phyloP scores from a whole-genome alignment of 352 stramenopile genomes.

The Pythium grandisporangium region DNA sequence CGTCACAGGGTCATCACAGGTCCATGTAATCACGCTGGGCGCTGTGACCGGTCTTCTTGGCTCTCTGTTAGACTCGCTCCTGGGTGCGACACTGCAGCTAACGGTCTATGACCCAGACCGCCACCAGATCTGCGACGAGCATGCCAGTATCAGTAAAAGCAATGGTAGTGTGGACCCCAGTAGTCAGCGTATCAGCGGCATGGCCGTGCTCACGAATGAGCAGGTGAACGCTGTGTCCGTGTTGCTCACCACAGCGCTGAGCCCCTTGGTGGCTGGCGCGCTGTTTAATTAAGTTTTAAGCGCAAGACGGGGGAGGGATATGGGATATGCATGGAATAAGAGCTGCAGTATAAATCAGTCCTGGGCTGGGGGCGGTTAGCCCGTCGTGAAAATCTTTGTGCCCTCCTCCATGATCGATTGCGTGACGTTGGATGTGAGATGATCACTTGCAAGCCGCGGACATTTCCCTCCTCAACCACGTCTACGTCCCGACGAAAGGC shows the following conservation, averaged over 20 bases:
- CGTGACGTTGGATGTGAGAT: too few relatives aligned
- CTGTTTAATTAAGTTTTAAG: conserved; percentile 19
- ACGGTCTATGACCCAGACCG: conserved; percentile 54
- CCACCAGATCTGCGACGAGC: conserved; percentile 49
- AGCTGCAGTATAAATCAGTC: background rate
- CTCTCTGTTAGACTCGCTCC: conserved; percentile 74
- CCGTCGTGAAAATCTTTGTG: background rate
- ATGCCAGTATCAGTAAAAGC: background rate
- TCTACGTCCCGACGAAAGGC: too few relatives aligned
- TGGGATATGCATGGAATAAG: background rate
- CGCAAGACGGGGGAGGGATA: too few relatives aligned
- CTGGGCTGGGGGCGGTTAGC: background rate
- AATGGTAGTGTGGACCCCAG: conserved; percentile 5
- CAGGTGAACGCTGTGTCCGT: conserved; percentile 71
- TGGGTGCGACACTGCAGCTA: conserved; percentile 75
- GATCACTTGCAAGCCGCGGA: too few relatives aligned
- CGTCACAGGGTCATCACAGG: conserved; percentile 25
- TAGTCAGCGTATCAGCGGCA: conserved; percentile 21
- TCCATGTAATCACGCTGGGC: conserved; percentile 47
- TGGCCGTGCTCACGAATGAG: conserved; percentile 52
- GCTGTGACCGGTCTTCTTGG: conserved; percentile 50
- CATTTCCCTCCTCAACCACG: too few relatives aligned
- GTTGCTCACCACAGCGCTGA: conserved; percentile 37
- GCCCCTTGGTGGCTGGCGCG: conserved; percentile 23
- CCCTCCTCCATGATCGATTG: background rate